Base-by-base conservation (phyloP, 78 protist species). In the Capsaspora owczarzaki region DNA sequence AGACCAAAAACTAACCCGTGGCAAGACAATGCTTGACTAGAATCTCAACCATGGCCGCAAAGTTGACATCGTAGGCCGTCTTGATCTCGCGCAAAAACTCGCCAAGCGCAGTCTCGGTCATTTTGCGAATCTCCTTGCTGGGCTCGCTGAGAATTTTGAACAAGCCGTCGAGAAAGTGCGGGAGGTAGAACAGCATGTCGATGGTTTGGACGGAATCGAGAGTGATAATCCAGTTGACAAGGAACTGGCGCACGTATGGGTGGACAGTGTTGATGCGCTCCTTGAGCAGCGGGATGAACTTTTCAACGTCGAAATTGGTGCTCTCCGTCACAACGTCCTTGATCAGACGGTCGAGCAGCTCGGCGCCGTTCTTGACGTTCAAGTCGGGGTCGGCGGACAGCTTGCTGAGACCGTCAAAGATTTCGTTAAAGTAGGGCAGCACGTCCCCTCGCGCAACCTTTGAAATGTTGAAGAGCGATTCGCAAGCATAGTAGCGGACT, bases 401-500 rank as follows among this genome's bases (percentile, higher is more conserved):
- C 86, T 90, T 91, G 85, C 95, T 87, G 23, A 94, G 90, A 35
- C 83, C 92, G 61, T 91, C 93, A 60, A 96, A 94, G 49, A 92
- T 85, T n/a, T 89, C 91, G 79, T 90, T 90, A 72, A 96, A 93
- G 66, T 81, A 80, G 16, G 49, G 69, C n/a, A 96, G 78, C 14
- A 91, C 76, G 33, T 40, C 43, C n/a, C 68, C 66, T 37, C 95
- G 84, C 0, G 91, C 85, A 2, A 90, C 95, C 84, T 95, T 93
- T 14, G 96, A 89, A 37, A 96, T 70, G 89, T 96, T 96, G 86
- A 91, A 95, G 72, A 97, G 69, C 22, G 96, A 75, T 80, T 97
- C 99, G 76, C 96, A 93, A 8, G 98, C 98, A 79, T 92, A 93
- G 87, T 94, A 97, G 25, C 99, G 87, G 25, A 81, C 79, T 2